These are phyloP conservation scores for Diphasiastrum complanatum DNA, from an alignment of 83 land plant genomes.

Conservation along the genomic window DNA sequence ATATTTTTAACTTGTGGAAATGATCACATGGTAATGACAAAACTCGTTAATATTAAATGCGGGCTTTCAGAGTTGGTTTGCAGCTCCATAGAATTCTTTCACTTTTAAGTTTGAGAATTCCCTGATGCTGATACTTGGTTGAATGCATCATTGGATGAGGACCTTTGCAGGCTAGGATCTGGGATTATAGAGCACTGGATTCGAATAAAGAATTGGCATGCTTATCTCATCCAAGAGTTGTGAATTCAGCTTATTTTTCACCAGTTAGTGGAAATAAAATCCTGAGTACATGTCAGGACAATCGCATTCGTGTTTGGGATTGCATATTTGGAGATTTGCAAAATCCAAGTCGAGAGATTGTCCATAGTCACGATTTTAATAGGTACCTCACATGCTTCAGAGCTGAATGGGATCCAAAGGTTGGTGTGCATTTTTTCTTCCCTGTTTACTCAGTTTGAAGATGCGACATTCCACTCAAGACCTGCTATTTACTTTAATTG, in stretches of 20 bases:
- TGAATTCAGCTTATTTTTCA: constrained; percentile 92
- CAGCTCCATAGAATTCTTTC: neutral
- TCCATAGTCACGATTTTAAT: constrained; percentile 97
- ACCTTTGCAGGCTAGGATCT: constrained; percentile 83
- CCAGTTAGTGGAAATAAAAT: constrained; percentile 78
- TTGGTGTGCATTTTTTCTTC: constrained; percentile 9
- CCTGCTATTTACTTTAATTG: neutral
- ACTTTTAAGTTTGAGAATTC: neutral
- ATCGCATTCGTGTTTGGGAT: constrained; percentile 90
- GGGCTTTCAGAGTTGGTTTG: neutral
- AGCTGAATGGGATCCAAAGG: constrained; percentile 99
- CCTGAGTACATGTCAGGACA: constrained; percentile 87
- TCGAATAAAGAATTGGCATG: constrained; percentile 39
- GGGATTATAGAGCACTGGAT: constrained; percentile 70
- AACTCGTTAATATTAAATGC: neutral
- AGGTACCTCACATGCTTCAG: constrained; percentile 79
- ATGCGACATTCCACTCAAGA: neutral
- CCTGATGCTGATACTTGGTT: neutral
- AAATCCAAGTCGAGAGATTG: constrained; percentile 81
- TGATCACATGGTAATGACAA: constrained; percentile 76
- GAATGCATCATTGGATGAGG: too few relatives aligned
- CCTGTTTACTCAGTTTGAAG: neutral
- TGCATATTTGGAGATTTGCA: constrained; percentile 69
- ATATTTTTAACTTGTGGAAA: constrained; percentile 88
- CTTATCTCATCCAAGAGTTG: constrained; percentile 76